Conservation (phyloP, 2,329 filamentous ascomycete genomes). For the Pyricularia sp. region DNA sequence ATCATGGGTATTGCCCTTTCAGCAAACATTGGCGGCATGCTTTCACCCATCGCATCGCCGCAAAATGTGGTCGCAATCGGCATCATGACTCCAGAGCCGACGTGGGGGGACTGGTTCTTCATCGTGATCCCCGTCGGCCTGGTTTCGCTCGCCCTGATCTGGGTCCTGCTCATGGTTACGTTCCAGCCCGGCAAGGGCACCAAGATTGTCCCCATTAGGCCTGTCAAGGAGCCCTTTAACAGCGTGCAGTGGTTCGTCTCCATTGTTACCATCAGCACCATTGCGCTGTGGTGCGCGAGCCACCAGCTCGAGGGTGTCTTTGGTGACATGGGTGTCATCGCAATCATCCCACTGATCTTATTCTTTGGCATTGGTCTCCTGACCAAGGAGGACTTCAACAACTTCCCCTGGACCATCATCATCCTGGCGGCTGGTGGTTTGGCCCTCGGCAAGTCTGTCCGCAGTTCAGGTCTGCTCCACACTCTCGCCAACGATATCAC, state of each 20-base stretch:
- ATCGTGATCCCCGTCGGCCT: slow-evolving; percentile 88
- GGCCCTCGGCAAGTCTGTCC: slow-evolving; percentile 87
- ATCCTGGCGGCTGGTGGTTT: slow-evolving; percentile 92
- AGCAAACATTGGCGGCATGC: slow-evolving; percentile 92
- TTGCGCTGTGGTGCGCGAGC: slow-evolving; percentile 83
- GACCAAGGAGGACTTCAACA: slow-evolving; percentile 99
- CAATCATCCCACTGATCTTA: slow-evolving; percentile 87
- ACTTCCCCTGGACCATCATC: slow-evolving; percentile 99
- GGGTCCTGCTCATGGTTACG: slow-evolving; percentile 73
- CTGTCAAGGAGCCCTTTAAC: slow-evolving; percentile 79
- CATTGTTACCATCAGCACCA: slow-evolving; percentile 72
- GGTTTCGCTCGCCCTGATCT: slow-evolving; percentile 80
- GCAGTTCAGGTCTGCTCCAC: slow-evolving; percentile 82
- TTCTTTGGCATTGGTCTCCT: slow-evolving; percentile 96
- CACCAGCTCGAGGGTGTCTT: slow-evolving; percentile 83
- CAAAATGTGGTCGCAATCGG: slow-evolving; percentile 95
- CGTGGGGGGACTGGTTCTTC: slow-evolving; percentile 97
- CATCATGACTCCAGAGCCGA: slow-evolving; percentile 86
- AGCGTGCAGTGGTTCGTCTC: slow-evolving; percentile 91
- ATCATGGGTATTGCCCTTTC: slow-evolving; percentile 92
- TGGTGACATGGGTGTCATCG: slow-evolving; percentile 97
- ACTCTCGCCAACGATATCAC: slow-evolving; percentile 78
- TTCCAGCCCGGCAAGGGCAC: slow-evolving; percentile 82
- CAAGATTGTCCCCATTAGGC: slow-evolving; percentile 82
- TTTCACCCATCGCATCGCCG: slow-evolving; percentile 92